Base-by-base conservation (phyloP, 306 rosid species). In the Casuarina equisetifolia region DNA sequence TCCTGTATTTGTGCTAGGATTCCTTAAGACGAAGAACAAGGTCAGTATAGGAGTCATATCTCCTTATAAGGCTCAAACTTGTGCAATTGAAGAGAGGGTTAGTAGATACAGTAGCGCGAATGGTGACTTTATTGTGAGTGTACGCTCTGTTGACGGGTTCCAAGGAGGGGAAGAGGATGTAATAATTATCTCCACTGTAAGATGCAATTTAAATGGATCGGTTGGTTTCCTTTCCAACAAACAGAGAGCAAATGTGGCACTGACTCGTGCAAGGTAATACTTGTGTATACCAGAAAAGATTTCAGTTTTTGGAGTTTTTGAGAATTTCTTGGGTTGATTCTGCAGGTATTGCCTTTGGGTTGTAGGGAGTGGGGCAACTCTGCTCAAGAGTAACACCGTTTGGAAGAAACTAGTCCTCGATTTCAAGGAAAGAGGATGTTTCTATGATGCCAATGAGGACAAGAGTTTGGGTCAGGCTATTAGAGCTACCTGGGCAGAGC, bases 141-240 rank as follows among this genome's bases (percentile, higher is more conserved):
- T 89, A 61, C 91, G 89, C 9, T 80, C 91, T 6, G 81, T 91
- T 8, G 96, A 89, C 73, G 93, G 91, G 1, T 89, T 91, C 81
- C 96, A 91, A 89, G 93, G 93, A 0, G 90, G 91, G 5, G 93
- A 91, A 45, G 88, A 91, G 58, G 96, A 91, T 67, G 85, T 91
- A 9, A 91, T 89, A 5, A 69, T 81, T 42, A 74, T 72, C 9
- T 87, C 86, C 4, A 82, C 90, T 7, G 91, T 86, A 11, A 84
- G 88, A 70, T 72, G 80, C 1, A 86, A 87, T 63, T 74, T 13
- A 6, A 68, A 44, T 16, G 91, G 89, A 39, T 70, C 74, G 19
- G 78, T 91, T 3, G 91, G 96, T 36, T 89, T 87, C 74, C 86
- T 89, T 73, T 85, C 88, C 0, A 84, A 80, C 38, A 55, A 52